Evolutionary conservation across 495 filamentous ascomycete genomes (phyloP).

Genomic region (Penicillium paradoxum): DNA sequence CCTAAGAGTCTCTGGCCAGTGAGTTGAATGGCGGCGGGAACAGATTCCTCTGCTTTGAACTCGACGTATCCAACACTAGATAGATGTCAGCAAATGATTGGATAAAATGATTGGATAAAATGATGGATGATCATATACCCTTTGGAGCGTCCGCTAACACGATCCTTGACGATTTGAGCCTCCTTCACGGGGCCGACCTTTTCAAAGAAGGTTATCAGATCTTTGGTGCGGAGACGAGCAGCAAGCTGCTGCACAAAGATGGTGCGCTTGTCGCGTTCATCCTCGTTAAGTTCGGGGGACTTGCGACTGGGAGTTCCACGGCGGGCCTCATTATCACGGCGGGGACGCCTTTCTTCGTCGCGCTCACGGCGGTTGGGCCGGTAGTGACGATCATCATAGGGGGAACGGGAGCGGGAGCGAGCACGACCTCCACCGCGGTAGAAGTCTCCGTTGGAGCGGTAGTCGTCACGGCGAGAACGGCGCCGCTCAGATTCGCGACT

Average conservation of each 20-base stretch:
- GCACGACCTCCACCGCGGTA: constrained; percentile 67
- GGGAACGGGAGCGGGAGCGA: constrained; percentile 72
- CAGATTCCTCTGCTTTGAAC: constrained; percentile 95
- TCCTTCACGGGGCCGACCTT: constrained; percentile 95
- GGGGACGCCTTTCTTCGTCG: constrained; percentile 26
- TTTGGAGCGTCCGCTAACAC: constrained; percentile 94
- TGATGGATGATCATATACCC: constrained; percentile 58
- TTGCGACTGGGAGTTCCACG: constrained; percentile 51
- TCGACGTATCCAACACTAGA: constrained; percentile 97
- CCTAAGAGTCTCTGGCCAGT: constrained; percentile 98
- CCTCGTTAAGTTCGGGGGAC: constrained; percentile 72
- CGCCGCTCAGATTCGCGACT: constrained; percentile 76
- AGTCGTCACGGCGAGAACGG: constrained; percentile 70
- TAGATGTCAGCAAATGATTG: constrained; percentile 3
- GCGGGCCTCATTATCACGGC: constrained; percentile 53
- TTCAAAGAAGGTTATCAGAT: constrained; percentile 93
- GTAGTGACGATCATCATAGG: constrained; percentile 68
- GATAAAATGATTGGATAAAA: constrained; percentile 1
- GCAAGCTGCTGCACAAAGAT: constrained; percentile 98
- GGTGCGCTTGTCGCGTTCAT: constrained; percentile 93
- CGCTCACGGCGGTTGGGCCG: constrained; percentile 49
- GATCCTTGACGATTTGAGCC: constrained; percentile 98
- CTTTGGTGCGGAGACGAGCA: constrained; percentile 83
- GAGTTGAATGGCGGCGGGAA: constrained; percentile 89
- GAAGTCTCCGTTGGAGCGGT: constrained; percentile 63